phyloP scores from a whole-genome alignment of 1,139 yeast species.

The Meyerozyma carpophila region DNA sequence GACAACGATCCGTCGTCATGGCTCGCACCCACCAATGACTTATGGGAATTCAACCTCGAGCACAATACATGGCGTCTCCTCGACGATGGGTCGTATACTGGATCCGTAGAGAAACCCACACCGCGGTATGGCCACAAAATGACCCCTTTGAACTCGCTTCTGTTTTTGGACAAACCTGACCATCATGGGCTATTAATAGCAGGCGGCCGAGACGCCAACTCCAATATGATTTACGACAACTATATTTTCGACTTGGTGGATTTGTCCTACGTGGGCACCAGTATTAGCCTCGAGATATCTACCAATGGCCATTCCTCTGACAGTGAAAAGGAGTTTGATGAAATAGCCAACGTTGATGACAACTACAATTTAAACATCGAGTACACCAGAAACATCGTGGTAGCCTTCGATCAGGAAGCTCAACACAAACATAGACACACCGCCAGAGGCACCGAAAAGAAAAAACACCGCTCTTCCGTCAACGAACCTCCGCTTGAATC shows the following conservation, averaged over 20 bases:
- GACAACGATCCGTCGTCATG: slow-evolving; percentile 3
- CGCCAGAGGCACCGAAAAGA: slow-evolving; percentile 8
- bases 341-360: slow-evolving; percentile 15
- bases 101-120: slow-evolving; percentile 18
- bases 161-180: slow-evolving; percentile 36
- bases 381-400: slow-evolving; percentile 28
- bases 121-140: slow-evolving; percentile 52
- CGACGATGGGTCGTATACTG: slow-evolving; percentile 29
- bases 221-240: slow-evolving; percentile 36
- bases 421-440: slow-evolving; percentile 11
- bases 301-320: slow-evolving; percentile 8
- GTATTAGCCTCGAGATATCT: slow-evolving; percentile 19
- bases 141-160: slow-evolving; percentile 37
- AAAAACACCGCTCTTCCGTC: not conserved
- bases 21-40: slow-evolving; percentile 51
- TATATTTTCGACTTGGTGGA: slow-evolving; percentile 51
- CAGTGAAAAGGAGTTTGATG: slow-evolving; percentile 9
- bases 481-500: slow-evolving; percentile 15
- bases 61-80: slow-evolving; percentile 47
- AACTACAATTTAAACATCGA: slow-evolving; percentile 23
- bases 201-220: slow-evolving; percentile 53
- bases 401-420: slow-evolving; percentile 27
- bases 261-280: slow-evolving; percentile 34
- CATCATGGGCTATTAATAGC: slow-evolving; percentile 54
- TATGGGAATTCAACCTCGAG: slow-evolving; percentile 60